Evolutionary conservation across 1,284 basidiomycete species (phyloP).

Genomic region (Cystobasidium sp.): DNA sequence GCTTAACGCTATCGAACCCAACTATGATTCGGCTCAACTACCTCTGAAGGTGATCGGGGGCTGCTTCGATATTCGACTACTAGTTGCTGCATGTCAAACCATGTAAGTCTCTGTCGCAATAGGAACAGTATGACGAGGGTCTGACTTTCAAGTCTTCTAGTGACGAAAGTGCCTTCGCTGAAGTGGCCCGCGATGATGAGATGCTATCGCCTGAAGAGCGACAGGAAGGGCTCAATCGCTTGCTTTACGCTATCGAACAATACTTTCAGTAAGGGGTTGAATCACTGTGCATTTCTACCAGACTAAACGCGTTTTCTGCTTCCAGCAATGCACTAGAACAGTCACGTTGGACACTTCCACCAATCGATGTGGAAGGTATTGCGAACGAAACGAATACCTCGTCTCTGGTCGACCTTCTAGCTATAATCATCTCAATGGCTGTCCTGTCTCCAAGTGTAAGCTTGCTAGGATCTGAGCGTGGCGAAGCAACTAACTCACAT

Average conservation of each 20-base stretch:
- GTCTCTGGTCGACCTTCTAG: conserved; percentile 75
- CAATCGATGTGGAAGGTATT: conserved; percentile 25
- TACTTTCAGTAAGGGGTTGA: conserved; percentile 21
- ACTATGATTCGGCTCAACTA: neutral
- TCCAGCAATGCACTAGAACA: neutral
- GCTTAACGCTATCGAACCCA: conserved; percentile 17
- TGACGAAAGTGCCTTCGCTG: neutral
- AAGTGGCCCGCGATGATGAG: neutral
- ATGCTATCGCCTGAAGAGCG: neutral
- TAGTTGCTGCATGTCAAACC: conserved; percentile 11
- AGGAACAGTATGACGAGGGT: neutral
- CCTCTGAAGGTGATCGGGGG: conserved; percentile 17
- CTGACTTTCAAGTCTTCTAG: neutral
- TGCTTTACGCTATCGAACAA: conserved; percentile 12
- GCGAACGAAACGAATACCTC: conserved; percentile 52
- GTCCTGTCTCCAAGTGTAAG: conserved; percentile 67
- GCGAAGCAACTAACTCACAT: too few relatives aligned
- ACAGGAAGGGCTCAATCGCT: conserved; percentile 2
- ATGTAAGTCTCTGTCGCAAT: conserved; percentile 9
- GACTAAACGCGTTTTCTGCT: neutral
- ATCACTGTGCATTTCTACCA: neutral
- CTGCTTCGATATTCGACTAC: conserved; percentile 13
- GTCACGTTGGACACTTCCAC: neutral
- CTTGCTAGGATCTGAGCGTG: too few relatives aligned
- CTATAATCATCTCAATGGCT: conserved; percentile 86